Conservation (phyloP, 2,329 filamentous ascomycete species). For the Trichoderma guizhouense region DNA sequence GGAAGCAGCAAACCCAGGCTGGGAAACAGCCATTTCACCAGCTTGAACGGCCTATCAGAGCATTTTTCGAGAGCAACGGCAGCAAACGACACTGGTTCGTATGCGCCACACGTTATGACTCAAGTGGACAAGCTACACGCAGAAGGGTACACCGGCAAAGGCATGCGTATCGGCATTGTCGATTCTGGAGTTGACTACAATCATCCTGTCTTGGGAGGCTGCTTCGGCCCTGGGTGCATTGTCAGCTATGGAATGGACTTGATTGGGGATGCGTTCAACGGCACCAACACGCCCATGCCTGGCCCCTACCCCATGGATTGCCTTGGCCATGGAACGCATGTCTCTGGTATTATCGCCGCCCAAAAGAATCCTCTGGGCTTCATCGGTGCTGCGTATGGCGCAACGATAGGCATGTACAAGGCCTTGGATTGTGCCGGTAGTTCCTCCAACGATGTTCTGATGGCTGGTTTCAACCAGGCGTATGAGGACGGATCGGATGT, state of each 20-base stretch:
- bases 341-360: conserved; percentile 45
- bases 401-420: conserved; percentile 38
- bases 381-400: conserved; percentile 39
- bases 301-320: conserved; percentile 38
- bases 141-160: conserved; percentile 47
- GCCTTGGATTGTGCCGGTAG: conserved; percentile 34
- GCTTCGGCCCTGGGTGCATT: conserved; percentile 44
- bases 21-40: conserved; percentile 35
- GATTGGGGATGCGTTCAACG: conserved; percentile 36
- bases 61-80: neutral
- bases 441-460: conserved; percentile 36
- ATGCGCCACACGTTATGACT: conserved; percentile 49
- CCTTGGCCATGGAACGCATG: conserved; percentile 43
- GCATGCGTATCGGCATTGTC: conserved; percentile 52
- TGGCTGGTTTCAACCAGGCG: conserved; percentile 38
- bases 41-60: neutral
- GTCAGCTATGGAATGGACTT: conserved; percentile 43
- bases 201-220: conserved; percentile 45
- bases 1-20: conserved; percentile 34
- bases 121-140: conserved; percentile 52
- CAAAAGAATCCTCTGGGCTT: conserved; percentile 35
- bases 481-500: conserved; percentile 39
- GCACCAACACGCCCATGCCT: conserved; percentile 30
- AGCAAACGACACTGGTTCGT: neutral
- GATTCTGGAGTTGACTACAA: conserved; percentile 50